Base-by-base conservation (phyloP, 2,329 filamentous ascomycete genomes). In the Tolypocladium amazonense region DNA sequence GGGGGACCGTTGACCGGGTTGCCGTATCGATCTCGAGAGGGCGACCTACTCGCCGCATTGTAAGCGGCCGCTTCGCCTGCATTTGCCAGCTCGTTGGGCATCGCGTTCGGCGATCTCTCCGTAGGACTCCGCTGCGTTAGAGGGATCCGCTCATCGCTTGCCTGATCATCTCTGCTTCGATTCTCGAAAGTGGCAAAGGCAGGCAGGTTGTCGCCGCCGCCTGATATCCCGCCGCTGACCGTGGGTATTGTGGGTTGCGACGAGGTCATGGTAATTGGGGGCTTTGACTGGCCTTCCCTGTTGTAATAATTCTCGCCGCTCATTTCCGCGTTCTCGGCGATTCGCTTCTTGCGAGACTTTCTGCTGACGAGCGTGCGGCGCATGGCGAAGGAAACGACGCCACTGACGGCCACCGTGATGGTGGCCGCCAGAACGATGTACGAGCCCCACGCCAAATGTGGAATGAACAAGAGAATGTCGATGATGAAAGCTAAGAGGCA, bases 321-420 rank as follows among this genome's bases (percentile, higher is more conserved):
- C 92, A 97, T 97, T 71, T 97, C 92, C 9, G 92, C 90, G 71
- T 97, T 96, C 73, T 95, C 89, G 2, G 87, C 91, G 70, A 97
- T 95, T 54, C 91, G 85, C 78, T 88, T 90, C 80, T 94, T 92
- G 63, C 92, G 84, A n/a, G 92, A 90, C 77, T 97, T 97, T 67
- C 93, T 85, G 73, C 90, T 90, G 62, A 97, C 90, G 60, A 97
- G 79, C 2, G 92, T 95, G 62, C 93, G 86, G 64, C 94, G 88
- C 92, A 97, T 97, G 27, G 91, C 92, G 72, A 92, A 99, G 11
- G 92, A 92, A 41, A 97, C 86, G 60, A 99, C 82, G 50, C 88
- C 88, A 70, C 90, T 89, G 30, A 90, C 79, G 57, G 89, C 86
- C 56, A 96, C 89, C 59, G 97, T 77, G 61, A 97, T 88, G 30